Conservation (phyloP, 1,284 basidiomycete species). For the Apiotrichum laibachii region DNA sequence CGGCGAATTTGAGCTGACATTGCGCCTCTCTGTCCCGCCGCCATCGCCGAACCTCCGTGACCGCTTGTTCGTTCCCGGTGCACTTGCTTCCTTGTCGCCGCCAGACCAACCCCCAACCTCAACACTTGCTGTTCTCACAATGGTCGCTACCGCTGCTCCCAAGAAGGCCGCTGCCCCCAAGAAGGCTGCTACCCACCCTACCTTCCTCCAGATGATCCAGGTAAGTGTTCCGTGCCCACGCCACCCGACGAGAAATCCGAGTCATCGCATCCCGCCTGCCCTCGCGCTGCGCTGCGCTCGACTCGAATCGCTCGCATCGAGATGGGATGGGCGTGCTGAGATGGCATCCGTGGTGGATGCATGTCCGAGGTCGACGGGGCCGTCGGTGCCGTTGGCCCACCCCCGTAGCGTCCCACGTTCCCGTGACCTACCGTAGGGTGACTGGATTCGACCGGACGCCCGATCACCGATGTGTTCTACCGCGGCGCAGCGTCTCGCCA, state of each 20-base stretch:
- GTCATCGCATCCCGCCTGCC: neutral
- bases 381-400: no score
- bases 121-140: conserved; percentile 25
- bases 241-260: neutral
- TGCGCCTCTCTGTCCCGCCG: neutral
- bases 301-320: no score
- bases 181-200: conserved; percentile 48
- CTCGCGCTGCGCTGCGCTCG: no score
- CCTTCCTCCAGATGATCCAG: conserved; percentile 53
- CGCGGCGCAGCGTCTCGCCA: no score
- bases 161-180: conserved; percentile 44
- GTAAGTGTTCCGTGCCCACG: conserved; percentile 33
- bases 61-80: neutral
- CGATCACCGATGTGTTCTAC: no score
- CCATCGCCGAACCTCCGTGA: conserved; percentile 5
- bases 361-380: no score
- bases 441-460: no score
- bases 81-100: conserved; percentile 3
- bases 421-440: neutral
- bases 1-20: conserved; percentile 12
- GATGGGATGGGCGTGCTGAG: no score
- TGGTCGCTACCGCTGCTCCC: conserved; percentile 36
- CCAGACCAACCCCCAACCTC: neutral
- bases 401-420: neutral
- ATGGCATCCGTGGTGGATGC: no score